These are phyloP conservation scores for Myrica gale DNA, from an alignment of 306 rosid genomes.

Conservation along the genomic window DNA sequence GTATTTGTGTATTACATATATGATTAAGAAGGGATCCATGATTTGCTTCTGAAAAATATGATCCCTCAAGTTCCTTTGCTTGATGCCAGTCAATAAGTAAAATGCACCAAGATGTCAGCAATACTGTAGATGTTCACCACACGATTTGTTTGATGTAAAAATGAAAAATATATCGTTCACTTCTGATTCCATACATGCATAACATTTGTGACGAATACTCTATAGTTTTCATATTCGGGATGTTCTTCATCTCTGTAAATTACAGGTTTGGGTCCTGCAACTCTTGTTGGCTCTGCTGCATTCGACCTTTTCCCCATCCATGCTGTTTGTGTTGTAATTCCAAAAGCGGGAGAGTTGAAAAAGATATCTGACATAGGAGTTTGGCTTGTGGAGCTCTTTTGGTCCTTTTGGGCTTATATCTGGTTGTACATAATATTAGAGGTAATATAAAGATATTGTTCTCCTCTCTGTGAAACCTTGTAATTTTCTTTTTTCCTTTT, in stretches of 20 bases:
- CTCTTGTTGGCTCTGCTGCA: conserved; percentile 98
- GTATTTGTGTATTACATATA: conserved; percentile 1
- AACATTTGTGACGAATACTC: conserved; percentile 7
- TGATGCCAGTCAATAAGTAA: background rate
- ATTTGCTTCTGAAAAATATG: background rate
- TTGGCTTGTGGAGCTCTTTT: conserved; percentile 90
- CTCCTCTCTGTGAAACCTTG: conserved; percentile 15
- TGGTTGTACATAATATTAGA: conserved; percentile 93
- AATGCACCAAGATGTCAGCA: conserved; percentile 15
- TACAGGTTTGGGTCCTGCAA: conserved; percentile 97
- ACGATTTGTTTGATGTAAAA: conserved; percentile 17
- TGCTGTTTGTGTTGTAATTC: conserved; percentile 86
- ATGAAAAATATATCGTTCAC: conserved; percentile 5
- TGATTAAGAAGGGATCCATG: background rate
- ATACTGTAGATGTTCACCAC: conserved; percentile 9
- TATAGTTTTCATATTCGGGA: conserved; percentile 21
- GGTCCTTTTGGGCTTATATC: conserved; percentile 98
- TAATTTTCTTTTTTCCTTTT: no score
- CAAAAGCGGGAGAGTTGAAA: conserved; percentile 81
- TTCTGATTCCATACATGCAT: conserved; percentile 8
- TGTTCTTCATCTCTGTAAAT: conserved; percentile 17
- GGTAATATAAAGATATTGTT: conserved; percentile 44
- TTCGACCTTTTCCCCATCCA: conserved; percentile 97
- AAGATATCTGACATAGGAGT: conserved; percentile 94
- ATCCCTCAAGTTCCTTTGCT: background rate